Base-by-base conservation (phyloP, 208 protist species). In the Angomonas ambiguus region DNA sequence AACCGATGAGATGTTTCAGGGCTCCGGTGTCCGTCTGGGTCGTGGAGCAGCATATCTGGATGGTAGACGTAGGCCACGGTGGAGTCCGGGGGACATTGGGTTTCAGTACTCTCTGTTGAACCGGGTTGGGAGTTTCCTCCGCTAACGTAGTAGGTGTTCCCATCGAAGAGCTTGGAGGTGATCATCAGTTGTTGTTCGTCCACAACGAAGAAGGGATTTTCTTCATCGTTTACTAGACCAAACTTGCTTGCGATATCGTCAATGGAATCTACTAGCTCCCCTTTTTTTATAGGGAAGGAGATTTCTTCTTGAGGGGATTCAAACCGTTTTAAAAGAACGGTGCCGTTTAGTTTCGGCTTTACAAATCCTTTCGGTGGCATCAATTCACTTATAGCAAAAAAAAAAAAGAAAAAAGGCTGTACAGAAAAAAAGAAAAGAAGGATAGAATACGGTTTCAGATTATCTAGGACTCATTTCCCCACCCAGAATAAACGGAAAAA, bases 1-100 rank as follows among this genome's bases (percentile, higher is more conserved):
- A 94, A 61, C 24, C 87, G 83, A 38, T 88, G 77, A 18, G 87
- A 84, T 31, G 80, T 86, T 55, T 94, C 87, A 6, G 82, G 84
- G 1, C 82, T 76, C 16, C 84, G 76, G 51, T 87, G 81, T 3
- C 51, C 69, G 13, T 61, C 51, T 20, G 87, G 77, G 0, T 75
- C 53, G 57, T 94, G 87, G 25, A 80, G 57, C 62, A 91, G 59
- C 68, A 94, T 77, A 38, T 82, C 77, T 1, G 73, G 27, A 38
- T 94, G 84, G 67, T 83, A 94, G 22, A 78, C 82, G 81, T 81
- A 93, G 22, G 65, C 66, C 18, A 93, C 79, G 20, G 77, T 49
- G n/a, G 68, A 62, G 56, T 90, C 87, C 10, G 82, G 77, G n/a
- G 61, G 57, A 11, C 61, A 57, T 3, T 25, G n/a, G 13, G 32